Conservation (phyloP, 2,329 filamentous ascomycete species). For the Atkinsonella texensis region DNA sequence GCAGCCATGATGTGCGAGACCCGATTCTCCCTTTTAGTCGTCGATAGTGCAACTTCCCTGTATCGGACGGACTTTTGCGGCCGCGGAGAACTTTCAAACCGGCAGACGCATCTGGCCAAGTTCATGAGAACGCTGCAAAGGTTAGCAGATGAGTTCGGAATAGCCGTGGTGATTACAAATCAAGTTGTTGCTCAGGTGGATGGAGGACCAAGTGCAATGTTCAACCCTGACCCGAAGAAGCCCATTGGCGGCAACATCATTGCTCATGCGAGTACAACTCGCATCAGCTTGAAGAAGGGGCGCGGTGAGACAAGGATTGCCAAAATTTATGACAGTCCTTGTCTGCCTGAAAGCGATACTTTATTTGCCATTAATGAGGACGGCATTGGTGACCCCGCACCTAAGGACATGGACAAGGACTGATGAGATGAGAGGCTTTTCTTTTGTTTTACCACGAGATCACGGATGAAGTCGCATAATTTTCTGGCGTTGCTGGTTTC, state of each 20-base stretch:
- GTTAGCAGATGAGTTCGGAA: slow-evolving; percentile 75
- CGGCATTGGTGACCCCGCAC: slow-evolving; percentile 88
- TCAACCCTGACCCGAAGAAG: slow-evolving; percentile 98
- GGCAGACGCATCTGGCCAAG: slow-evolving; percentile 80
- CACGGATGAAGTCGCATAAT: slow-evolving; percentile 11
- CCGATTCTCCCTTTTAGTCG: slow-evolving; percentile 86
- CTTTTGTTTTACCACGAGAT: slow-evolving; percentile 8
- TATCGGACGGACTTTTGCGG: slow-evolving; percentile 96
- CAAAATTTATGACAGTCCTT: slow-evolving; percentile 98
- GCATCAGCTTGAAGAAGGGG: slow-evolving; percentile 91
- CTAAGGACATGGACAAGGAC: slow-evolving; percentile 90
- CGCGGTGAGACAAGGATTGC: slow-evolving; percentile 90
- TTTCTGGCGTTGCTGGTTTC: slow-evolving; percentile 18
- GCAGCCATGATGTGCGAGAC: slow-evolving; percentile 99
- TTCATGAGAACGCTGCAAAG: slow-evolving; percentile 78
- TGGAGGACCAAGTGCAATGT: slow-evolving; percentile 92
- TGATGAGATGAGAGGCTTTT: slow-evolving; percentile 14
- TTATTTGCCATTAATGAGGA: slow-evolving; percentile 96
- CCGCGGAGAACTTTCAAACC: slow-evolving; percentile 89
- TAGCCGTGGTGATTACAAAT: slow-evolving; percentile 97
- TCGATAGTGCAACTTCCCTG: slow-evolving; percentile 89
- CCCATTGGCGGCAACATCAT: slow-evolving; percentile 98
- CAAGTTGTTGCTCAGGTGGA: slow-evolving; percentile 98
- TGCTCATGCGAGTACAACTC: slow-evolving; percentile 89
- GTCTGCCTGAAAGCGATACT: slow-evolving; percentile 90